Conservation (phyloP, 1,139 yeast species). For the Suhomyces bokatorum region DNA sequence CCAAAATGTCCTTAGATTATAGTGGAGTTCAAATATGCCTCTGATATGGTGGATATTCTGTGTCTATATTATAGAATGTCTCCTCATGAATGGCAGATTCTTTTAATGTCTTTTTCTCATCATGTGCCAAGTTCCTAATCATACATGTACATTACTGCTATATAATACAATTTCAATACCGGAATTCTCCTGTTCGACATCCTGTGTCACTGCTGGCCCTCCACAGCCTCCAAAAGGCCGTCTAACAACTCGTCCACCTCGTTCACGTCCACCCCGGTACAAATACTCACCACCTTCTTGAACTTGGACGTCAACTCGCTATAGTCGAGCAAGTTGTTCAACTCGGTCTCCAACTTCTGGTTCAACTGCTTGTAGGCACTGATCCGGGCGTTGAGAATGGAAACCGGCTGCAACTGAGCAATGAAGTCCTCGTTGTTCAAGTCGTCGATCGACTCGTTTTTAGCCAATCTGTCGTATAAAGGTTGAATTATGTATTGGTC, state of each 20-base stretch:
- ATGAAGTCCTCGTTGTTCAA: constrained; percentile 27
- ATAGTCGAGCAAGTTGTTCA: constrained; percentile 46
- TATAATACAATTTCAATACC: constrained; percentile 3
- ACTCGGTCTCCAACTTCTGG: constrained; percentile 49
- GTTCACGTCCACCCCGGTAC: constrained; percentile 76
- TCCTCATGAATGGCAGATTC: too few species aligned
- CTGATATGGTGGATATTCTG: too few species aligned
- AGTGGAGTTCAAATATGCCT: too few species aligned
- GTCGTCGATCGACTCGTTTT: constrained; percentile 33
- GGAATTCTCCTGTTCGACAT: not conserved
- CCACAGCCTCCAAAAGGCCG: constrained; percentile 87
- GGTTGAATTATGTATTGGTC: constrained; percentile 67
- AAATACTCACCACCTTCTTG: constrained; percentile 83
- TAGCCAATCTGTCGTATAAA: constrained; percentile 50
- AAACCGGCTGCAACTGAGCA: constrained; percentile 56
- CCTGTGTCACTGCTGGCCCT: constrained; percentile 44
- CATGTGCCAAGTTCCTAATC: too few species aligned
- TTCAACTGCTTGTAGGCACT: constrained; percentile 60
- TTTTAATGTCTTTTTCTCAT: too few species aligned
- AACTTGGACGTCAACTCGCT: constrained; percentile 78
- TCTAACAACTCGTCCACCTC: constrained; percentile 83
- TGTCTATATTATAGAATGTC: too few species aligned
- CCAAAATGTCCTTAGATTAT: too few species aligned
- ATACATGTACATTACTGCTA: constrained; percentile 6
- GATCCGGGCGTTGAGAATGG: constrained; percentile 71